Evolutionary conservation across 2,329 filamentous ascomycete species (phyloP).

Genomic region (Teratosphaeriaceae sp.): DNA sequence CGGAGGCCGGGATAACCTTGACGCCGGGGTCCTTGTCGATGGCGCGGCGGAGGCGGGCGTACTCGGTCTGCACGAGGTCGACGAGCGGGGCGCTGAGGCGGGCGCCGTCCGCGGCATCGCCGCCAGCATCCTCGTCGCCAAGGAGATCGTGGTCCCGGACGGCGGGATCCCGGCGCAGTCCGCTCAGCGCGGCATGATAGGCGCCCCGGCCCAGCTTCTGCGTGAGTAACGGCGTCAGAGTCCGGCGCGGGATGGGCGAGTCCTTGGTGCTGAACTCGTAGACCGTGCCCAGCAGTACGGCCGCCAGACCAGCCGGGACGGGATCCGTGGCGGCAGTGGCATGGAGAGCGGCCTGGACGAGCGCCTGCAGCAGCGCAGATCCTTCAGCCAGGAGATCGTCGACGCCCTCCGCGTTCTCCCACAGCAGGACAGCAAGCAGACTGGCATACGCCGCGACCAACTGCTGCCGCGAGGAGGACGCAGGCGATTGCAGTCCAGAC

Average conservation of each 20-base stretch:
- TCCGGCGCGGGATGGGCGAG: slow-evolving; percentile 77
- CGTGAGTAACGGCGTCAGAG: slow-evolving; percentile 70
- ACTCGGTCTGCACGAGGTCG: slow-evolving; percentile 94
- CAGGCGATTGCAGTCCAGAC: slow-evolving; percentile 61
- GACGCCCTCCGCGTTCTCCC: slow-evolving; percentile 83
- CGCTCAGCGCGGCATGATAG: slow-evolving; percentile 75
- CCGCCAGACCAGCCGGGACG: slow-evolving; percentile 58
- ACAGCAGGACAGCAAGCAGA: slow-evolving; percentile 82
- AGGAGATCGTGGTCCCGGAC: slow-evolving; percentile 89
- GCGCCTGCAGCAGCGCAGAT: slow-evolving; percentile 67
- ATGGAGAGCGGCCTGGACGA: slow-evolving; percentile 45
- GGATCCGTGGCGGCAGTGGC: slow-evolving; percentile 51
- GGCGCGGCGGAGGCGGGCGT: slow-evolving; percentile 72
- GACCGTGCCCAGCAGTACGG: slow-evolving; percentile 75
- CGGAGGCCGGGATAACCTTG: slow-evolving; percentile 73
- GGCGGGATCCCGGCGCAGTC: slow-evolving; percentile 68
- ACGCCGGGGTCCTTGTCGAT: slow-evolving; percentile 87
- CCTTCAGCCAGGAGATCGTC: slow-evolving; percentile 91
- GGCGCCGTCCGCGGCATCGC: slow-evolving; percentile 10
- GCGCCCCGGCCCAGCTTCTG: slow-evolving; percentile 75
- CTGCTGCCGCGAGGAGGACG: no score
- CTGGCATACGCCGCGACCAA: slow-evolving; percentile 82
- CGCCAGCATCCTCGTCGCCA: slow-evolving; percentile 15
- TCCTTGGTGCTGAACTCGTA: slow-evolving; percentile 99
- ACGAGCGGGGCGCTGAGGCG: slow-evolving; percentile 76